Conservation (phyloP, 345 rosid species). For the Dipteronia dyeriana region DNA sequence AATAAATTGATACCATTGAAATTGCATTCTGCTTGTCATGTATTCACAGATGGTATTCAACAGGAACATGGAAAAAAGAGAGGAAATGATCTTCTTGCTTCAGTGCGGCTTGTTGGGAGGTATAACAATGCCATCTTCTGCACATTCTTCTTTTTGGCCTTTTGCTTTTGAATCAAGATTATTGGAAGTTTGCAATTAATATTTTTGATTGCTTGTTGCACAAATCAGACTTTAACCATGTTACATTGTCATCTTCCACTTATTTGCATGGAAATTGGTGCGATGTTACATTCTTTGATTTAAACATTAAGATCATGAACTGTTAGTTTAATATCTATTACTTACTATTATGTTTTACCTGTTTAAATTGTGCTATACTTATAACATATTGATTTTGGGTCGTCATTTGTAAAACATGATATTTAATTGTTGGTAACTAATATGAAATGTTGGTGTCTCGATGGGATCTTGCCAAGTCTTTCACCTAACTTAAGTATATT, state of each 20-base stretch:
- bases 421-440: neutral
- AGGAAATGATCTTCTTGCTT: conserved; percentile 93
- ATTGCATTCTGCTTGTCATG: conserved; percentile 18
- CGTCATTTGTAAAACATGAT: neutral
- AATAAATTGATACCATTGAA: conserved; percentile 2
- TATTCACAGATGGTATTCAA: conserved; percentile 22
- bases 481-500: neutral
- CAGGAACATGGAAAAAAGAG: conserved; percentile 80
- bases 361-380: neutral
- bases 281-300: neutral
- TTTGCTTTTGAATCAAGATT: neutral
- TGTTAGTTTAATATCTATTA: neutral
- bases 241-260: neutral
- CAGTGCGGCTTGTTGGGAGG: conserved; percentile 87
- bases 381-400: neutral
- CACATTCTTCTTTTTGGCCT: neutral
- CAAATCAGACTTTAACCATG: conserved; percentile 10
- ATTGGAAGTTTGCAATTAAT: neutral
- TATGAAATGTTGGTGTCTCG: neutral
- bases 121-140: conserved; percentile 28
- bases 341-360: neutral
- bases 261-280: neutral
- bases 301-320: neutral
- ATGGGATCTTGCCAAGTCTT: neutral
- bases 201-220: neutral